These are phyloP conservation scores for Euphorbia tirucalli DNA, from an alignment of 345 rosid genomes.

Conservation along the genomic window DNA sequence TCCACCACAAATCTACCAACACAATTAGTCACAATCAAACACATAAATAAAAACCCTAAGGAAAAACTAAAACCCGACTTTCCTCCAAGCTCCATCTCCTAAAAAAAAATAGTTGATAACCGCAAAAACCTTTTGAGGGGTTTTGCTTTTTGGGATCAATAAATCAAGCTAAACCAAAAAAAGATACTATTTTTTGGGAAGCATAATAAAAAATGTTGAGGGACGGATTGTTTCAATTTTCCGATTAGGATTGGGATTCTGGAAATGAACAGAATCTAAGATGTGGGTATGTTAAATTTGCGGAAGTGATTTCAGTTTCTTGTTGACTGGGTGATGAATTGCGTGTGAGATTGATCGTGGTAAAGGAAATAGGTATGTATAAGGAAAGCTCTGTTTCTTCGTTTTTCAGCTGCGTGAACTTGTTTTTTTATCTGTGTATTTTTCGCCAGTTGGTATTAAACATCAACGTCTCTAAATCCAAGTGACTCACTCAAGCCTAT, in stretches of 20 bases:
- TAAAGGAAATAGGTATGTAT: not conserved
- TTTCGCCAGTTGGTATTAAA: not conserved
- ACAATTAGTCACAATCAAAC: constrained; percentile 16
- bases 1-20: constrained; percentile 84
- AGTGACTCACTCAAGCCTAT: no score
- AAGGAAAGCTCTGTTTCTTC: not conserved
- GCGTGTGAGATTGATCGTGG: constrained; percentile 5
- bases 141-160: constrained; percentile 16
- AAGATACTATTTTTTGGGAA: not conserved
- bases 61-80: not conserved
- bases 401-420: constrained; percentile 10
- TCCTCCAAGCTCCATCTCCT: constrained; percentile 17
- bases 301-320: not conserved
- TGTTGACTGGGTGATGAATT: not conserved
- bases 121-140: not conserved
- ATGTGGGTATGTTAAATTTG: not conserved
- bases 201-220: not conserved
- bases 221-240: not conserved
- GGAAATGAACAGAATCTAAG: not conserved
- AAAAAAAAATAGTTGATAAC: not conserved
- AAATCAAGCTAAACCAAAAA: not conserved
- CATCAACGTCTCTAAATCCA: constrained; percentile 7
- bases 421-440: not conserved
- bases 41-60: constrained; percentile 41
- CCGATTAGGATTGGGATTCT: no score